These are phyloP conservation scores for Arthrocladium fulminans DNA, from an alignment of 2,329 filamentous ascomycete genomes.

Conservation along the genomic window DNA sequence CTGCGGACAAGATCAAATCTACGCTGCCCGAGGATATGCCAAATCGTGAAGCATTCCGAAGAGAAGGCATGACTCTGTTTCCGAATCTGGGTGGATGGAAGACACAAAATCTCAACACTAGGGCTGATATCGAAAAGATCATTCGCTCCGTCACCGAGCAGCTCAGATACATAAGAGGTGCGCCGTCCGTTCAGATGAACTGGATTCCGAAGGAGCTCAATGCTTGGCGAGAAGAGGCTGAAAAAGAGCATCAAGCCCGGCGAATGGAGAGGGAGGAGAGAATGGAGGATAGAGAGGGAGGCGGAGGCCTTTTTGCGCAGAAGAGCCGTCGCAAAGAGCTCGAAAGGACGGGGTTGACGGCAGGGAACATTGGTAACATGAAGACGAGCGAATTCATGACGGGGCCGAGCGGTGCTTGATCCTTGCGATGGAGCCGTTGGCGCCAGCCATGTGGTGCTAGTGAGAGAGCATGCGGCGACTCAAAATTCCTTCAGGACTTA, in stretches of 20 bases:
- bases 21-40: constrained; percentile 71
- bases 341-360: constrained; percentile 13
- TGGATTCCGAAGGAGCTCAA: constrained; percentile 69
- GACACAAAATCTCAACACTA: constrained; percentile 68
- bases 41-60: constrained; percentile 80
- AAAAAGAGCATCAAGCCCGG: constrained; percentile 37
- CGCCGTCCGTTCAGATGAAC: constrained; percentile 79
- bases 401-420: not conserved
- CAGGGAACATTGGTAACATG: constrained; percentile 11
- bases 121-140: constrained; percentile 65
- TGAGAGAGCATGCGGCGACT: too few species aligned
- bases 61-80: constrained; percentile 71
- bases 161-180: constrained; percentile 71
- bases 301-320: constrained; percentile 21
- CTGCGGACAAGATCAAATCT: constrained; percentile 59
- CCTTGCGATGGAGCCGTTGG: not conserved
- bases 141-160: constrained; percentile 75
- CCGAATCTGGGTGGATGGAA: constrained; percentile 64
- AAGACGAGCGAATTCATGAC: constrained; percentile 9
- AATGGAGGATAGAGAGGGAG: constrained; percentile 32
- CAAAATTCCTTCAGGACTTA: too few species aligned
- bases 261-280: constrained; percentile 34
- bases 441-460: not conserved
- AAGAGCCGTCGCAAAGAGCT: constrained; percentile 20
- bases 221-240: constrained; percentile 42